phyloP scores from a whole-genome alignment of 768 basidiomycete genomes.

The Suillus tomentosus region DNA sequence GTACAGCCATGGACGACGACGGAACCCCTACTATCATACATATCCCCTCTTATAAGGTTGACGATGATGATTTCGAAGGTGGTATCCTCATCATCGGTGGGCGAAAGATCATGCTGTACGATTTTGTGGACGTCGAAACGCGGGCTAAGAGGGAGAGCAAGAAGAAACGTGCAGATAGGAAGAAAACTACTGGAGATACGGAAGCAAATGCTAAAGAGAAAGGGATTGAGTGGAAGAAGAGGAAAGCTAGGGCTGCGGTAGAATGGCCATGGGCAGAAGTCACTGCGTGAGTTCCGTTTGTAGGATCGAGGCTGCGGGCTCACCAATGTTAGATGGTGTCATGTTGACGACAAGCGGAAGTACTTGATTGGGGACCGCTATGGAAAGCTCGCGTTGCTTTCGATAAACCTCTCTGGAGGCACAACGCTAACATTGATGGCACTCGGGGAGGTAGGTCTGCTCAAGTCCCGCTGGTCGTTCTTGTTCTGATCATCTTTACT shows the following conservation, averaged over 20 bases:
- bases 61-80: conserved; percentile 47
- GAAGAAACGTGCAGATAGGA: conserved; percentile 51
- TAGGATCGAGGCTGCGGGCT: background rate
- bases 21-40: conserved; percentile 42
- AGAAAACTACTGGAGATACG: conserved; percentile 47
- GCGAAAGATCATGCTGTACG: conserved; percentile 61
- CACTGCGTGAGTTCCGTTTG: conserved; percentile 53
- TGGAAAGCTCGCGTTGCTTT: conserved; percentile 71
- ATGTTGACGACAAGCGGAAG: conserved; percentile 47
- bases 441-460: conserved; percentile 64
- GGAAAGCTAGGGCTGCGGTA: conserved; percentile 56
- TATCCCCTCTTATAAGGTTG: conserved; percentile 28
- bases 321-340: conserved; percentile 46
- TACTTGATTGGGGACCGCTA: conserved; percentile 70
- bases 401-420: conserved; percentile 45
- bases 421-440: conserved; percentile 53
- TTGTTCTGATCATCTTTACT: conserved; percentile 1
- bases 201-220: conserved; percentile 48
- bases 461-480: conserved; percentile 7
- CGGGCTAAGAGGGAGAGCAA: conserved; percentile 59
- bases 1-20: conserved; percentile 32
- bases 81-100: conserved; percentile 75
- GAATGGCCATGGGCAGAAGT: conserved; percentile 81
- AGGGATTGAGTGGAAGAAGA: conserved; percentile 52
- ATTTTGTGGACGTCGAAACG: conserved; percentile 47